Percentiles rank a stretch among this genome's conserved stretches.
These are phyloP conservation scores for Tetrapisispora nanseiensis DNA, from an alignment of 805 yeast genomes.

Conservation along the genomic window DNA sequence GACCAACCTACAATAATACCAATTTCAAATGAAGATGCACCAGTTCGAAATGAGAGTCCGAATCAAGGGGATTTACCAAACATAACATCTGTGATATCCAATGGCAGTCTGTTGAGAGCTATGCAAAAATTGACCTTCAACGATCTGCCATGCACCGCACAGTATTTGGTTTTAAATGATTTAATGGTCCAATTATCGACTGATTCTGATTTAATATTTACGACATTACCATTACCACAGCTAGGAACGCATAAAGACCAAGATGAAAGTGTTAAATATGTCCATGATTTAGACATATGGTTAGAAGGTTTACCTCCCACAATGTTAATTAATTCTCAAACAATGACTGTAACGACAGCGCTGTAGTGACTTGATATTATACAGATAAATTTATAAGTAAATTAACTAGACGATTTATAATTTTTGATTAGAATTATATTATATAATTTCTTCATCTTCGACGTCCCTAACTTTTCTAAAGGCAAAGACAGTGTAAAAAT, in stretches of 20 bases:
- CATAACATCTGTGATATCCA: slow-evolving; percentile 28
- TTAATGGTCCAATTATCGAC: slow-evolving; percentile 58
- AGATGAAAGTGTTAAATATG: slow-evolving; percentile 62
- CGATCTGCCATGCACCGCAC: slow-evolving; percentile 86
- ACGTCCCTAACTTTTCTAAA: slow-evolving; percentile 49
- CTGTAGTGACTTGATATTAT: slow-evolving; percentile 36
- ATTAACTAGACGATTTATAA: background rate
- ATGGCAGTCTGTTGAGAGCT: slow-evolving; percentile 27
- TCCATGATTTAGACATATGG: slow-evolving; percentile 71
- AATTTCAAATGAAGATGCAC: slow-evolving; percentile 25
- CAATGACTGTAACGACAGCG: slow-evolving; percentile 94
- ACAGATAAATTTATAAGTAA: background rate
- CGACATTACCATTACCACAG: slow-evolving; percentile 84
- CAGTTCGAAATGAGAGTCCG: background rate
- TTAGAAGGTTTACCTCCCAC: slow-evolving; percentile 75
- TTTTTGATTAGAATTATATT: background rate
- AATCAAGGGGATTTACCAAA: slow-evolving; percentile 16
- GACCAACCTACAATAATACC: slow-evolving; percentile 56
- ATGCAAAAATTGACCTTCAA: slow-evolving; percentile 49
- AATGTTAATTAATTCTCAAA: slow-evolving; percentile 76
- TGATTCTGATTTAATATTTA: slow-evolving; percentile 62
- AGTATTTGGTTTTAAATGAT: slow-evolving; percentile 80
- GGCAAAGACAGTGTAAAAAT: slow-evolving; percentile 77
- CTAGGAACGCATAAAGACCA: slow-evolving; percentile 70
- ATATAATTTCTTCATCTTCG: background rate